Evolutionary conservation across 2,329 filamentous ascomycete genomes (phyloP).

Genomic region (Laburnicola sp.): DNA sequence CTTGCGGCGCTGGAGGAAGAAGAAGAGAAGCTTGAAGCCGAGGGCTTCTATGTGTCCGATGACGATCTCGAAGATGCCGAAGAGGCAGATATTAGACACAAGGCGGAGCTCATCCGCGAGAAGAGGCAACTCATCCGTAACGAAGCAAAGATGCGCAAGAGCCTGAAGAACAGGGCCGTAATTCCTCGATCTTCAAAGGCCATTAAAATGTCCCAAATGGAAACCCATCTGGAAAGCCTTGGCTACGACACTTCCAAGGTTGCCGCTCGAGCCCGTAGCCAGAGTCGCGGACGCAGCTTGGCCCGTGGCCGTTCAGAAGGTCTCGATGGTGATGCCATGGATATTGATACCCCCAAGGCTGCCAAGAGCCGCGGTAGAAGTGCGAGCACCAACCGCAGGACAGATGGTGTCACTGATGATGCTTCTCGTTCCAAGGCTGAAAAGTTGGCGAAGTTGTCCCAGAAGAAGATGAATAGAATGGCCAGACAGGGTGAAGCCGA

Average conservation of each 20-base stretch:
- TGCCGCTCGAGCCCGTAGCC: constrained; percentile 70
- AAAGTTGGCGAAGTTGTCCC: constrained; percentile 81
- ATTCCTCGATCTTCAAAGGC: constrained; percentile 82
- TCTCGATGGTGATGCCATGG: constrained; percentile 70
- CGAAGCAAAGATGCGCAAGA: constrained; percentile 92
- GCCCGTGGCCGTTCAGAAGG: constrained; percentile 60
- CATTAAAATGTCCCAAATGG: constrained; percentile 84
- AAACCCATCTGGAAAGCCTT: constrained; percentile 79
- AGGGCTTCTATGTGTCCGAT: constrained; percentile 84
- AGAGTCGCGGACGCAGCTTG: constrained; percentile 72
- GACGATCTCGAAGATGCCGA: constrained; percentile 82
- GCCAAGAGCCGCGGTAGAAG: constrained; percentile 71
- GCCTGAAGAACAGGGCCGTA: constrained; percentile 92
- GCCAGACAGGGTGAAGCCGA: constrained; percentile 96
- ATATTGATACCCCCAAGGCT: constrained; percentile 54
- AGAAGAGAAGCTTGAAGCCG: constrained; percentile 86
- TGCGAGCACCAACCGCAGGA: constrained; percentile 68
- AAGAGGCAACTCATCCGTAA: constrained; percentile 92
- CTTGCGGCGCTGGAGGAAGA: constrained; percentile 90
- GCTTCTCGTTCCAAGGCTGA: constrained; percentile 75
- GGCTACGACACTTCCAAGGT: constrained; percentile 82
- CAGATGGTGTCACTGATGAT: constrained; percentile 75
- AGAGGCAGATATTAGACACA: constrained; percentile 82
- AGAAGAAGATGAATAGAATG: constrained; percentile 99
- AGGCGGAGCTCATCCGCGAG: constrained; percentile 93